Evolutionary conservation across 2,329 filamentous ascomycete species (phyloP).

Genomic region (Cladosporium oxysporum): DNA sequence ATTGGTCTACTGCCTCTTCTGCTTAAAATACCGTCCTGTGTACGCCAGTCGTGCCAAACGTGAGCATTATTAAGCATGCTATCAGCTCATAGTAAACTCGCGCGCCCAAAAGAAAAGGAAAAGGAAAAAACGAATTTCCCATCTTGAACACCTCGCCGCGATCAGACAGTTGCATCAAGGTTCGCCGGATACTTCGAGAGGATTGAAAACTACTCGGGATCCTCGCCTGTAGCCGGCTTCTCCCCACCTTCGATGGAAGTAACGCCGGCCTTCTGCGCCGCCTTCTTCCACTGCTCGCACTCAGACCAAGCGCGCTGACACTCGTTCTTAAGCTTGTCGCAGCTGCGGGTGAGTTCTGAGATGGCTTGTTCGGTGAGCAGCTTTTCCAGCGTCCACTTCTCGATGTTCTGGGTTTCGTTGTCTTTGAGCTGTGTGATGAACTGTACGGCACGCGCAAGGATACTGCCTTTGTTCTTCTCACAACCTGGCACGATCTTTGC

Average conservation of each 20-base stretch:
- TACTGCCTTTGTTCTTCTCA: constrained; percentile 98
- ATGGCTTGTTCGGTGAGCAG: constrained; percentile 86
- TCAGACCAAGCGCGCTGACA: constrained; percentile 77
- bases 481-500: constrained; percentile 97
- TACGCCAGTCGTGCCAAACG: constrained; percentile 3
- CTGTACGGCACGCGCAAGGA: constrained; percentile 86
- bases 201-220: constrained; percentile 4
- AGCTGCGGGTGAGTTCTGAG: constrained; percentile 80
- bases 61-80: constrained; percentile 1
- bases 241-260: constrained; percentile 26
- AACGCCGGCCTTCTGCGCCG: constrained; percentile 35
- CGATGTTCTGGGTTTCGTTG: constrained; percentile 89
- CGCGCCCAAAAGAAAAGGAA: background rate
- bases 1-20: background rate
- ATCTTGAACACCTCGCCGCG: background rate
- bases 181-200: background rate
- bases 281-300: constrained; percentile 75
- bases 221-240: background rate
- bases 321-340: constrained; percentile 82
- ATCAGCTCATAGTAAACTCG: background rate
- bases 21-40: constrained; percentile 1
- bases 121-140: background rate
- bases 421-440: constrained; percentile 95
- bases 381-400: constrained; percentile 92
- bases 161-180: background rate